A percentile compares a stretch with the other conserved stretches of the same genome.
phyloP scores from a whole-genome alignment of 345 rosid genomes.

The Combretum micranthum region DNA sequence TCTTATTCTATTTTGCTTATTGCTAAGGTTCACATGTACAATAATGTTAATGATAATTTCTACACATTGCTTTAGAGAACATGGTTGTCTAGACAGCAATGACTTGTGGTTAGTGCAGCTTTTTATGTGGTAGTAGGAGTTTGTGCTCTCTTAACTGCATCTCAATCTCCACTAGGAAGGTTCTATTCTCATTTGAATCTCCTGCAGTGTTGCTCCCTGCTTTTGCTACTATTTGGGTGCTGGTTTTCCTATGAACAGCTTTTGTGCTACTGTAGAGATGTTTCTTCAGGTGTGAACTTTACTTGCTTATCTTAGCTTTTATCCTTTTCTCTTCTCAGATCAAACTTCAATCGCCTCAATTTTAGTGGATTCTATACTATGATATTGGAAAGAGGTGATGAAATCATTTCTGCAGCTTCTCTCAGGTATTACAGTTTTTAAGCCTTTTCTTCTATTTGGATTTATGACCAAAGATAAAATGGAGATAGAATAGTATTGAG shows the following conservation, averaged over 20 bases:
- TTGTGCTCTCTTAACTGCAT: constrained; percentile 5
- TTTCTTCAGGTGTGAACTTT: constrained; percentile 1
- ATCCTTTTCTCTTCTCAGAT: constrained; percentile 31
- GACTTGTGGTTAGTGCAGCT: background rate
- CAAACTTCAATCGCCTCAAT: constrained; percentile 75
- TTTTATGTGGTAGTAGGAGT: background rate
- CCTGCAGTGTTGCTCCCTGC: no score
- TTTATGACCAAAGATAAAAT: no score
- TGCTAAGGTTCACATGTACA: no score
- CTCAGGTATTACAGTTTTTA: constrained; percentile 43
- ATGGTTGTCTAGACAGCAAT: no score
- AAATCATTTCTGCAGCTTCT: constrained; percentile 76
- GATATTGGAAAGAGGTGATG: constrained; percentile 86
- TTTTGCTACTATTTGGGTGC: no score
- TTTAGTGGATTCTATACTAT: constrained; percentile 72
- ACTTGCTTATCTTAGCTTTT: background rate
- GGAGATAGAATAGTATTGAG: background rate
- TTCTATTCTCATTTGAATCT: no score
- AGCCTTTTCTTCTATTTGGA: constrained; percentile 1
- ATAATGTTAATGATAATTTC: no score
- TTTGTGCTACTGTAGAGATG: background rate
- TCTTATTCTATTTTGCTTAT: no score
- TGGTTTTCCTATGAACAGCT: no score
- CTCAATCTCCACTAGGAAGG: no score
- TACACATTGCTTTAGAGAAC: no score